Evolutionary conservation across 2,329 filamentous ascomycete species (phyloP), one percentile per base, ranked within the genome.

Genomic region (Fonsecaea pedrosoi): DNA sequence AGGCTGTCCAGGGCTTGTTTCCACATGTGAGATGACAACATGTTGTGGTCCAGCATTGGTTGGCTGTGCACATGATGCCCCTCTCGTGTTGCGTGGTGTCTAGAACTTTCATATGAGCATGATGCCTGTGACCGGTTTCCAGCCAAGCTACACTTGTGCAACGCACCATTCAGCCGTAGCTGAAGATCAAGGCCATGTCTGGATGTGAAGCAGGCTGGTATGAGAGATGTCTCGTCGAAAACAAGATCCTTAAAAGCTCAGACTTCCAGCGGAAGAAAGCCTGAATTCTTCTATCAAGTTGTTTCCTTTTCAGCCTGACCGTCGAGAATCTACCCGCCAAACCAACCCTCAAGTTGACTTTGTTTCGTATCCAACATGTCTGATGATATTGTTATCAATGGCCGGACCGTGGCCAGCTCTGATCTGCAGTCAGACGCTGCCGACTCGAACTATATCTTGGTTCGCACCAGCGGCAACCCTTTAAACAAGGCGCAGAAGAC

Each of bases 371-470:
- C 40, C 40, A 45, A 18, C 8, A 45, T 45, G 40, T 45, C 40
- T 45, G 40, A 45, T n/a, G 40, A 45, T 45, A 45, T 45, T 45
- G 15, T 45, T 18, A 45, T 45, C 40, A 45, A 45, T 9, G 40
- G 40, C n/a, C 40, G 40, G n/a, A 18, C 40, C 9, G 40, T 45
- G n/a, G 40, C 40, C n/a, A 45, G 40, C 40, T 45, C 40, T 8
- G 40, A 45, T 21, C 6, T 18, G n/a, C 40, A 45, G 40, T 13
- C 40, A 5, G 40, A 45, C 40, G 40, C 40, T n/a, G 6, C 40
- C 5, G 12, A 13, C 40, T 56, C 54, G 18, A 21, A 56, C 54
- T 56, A 56, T 35, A 56, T 56, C 12, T 35, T 56, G 30, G 35
- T 56, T 21, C 54, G 35, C 18, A 56, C 54, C 54, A 56, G 3